phyloP scores from a whole-genome alignment of 179 eudicot genomes.

The Nepenthes alata region DNA sequence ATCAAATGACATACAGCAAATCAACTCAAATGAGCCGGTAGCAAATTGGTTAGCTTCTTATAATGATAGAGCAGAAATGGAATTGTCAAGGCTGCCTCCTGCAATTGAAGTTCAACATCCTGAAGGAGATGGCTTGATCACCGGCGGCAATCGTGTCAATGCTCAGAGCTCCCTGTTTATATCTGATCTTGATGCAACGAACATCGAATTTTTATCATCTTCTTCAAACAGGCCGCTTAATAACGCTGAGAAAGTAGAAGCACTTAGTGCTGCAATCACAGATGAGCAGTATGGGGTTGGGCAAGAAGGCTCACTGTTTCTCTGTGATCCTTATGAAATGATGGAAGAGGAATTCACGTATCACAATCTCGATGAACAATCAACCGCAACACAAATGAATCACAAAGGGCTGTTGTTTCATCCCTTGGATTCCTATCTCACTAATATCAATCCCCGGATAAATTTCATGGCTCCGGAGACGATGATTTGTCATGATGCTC shows the following conservation, averaged over 20 bases:
- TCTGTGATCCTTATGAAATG: constrained; percentile 32
- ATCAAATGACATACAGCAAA: constrained; percentile 17
- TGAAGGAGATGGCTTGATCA: constrained; percentile 56
- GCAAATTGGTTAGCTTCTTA: constrained; percentile 33
- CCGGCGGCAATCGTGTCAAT: constrained; percentile 22
- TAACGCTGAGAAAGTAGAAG: constrained; percentile 50
- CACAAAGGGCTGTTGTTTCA: constrained; percentile 42
- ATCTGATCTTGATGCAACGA: constrained; percentile 14
- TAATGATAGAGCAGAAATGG: constrained; percentile 21
- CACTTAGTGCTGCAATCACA: constrained; percentile 29
- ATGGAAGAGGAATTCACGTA: constrained; percentile 34
- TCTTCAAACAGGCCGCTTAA: constrained; percentile 25
- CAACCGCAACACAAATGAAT: constrained; percentile 44
- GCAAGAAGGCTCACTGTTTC: constrained; percentile 27
- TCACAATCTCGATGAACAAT: constrained; percentile 35
- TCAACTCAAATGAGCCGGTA: constrained; percentile 10
- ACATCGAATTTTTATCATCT: constrained; percentile 21
- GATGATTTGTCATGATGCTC: constrained; percentile 29
- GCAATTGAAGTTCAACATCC: constrained; percentile 39
- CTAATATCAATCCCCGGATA: constrained; percentile 46
- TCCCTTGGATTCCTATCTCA: constrained; percentile 40
- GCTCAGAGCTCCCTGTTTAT: constrained; percentile 20
- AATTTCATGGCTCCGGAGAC: constrained; percentile 51
- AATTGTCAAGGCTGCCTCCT: constrained; percentile 24
- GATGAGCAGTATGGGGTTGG: constrained; percentile 28